Percentiles rank a stretch among this genome's conserved stretches.
phyloP scores from a whole-genome alignment of 2,329 filamentous ascomycete species.

The Diplodia mutila region DNA sequence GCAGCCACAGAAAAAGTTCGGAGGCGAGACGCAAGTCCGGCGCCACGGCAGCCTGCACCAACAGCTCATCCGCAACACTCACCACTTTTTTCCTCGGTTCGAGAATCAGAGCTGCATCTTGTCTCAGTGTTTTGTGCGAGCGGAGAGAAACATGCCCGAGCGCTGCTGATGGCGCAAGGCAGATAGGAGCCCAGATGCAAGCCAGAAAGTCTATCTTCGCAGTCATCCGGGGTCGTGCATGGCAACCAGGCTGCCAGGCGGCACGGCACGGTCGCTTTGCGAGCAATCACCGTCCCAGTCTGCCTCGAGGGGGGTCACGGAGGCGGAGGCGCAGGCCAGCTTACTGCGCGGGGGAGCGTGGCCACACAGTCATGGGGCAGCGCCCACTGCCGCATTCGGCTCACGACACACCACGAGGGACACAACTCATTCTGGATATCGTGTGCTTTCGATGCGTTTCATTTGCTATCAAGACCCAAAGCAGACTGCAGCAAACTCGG shows the following conservation, averaged over 20 bases:
- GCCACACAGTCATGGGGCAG: background rate
- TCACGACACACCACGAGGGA: background rate
- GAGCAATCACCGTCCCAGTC: conserved; percentile 10
- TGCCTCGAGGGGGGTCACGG: background rate
- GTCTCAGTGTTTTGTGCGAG: background rate
- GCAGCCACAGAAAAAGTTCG: background rate
- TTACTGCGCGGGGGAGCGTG: background rate
- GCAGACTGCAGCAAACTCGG: background rate
- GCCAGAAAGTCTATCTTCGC: background rate
- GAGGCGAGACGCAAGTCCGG: background rate
- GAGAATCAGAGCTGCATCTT: background rate
- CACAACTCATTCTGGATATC: background rate
- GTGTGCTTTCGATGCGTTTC: background rate
- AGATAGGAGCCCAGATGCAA: background rate
- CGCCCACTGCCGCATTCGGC: conserved; percentile 11
- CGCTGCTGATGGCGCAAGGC: conserved; percentile 13
- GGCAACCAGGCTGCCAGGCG: conserved; percentile 3
- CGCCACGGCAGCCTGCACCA: conserved; percentile 1
- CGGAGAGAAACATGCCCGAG: background rate
- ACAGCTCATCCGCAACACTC: background rate
- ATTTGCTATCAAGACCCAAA: conserved; percentile 11
- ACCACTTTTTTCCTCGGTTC: background rate
- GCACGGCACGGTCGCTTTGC: background rate
- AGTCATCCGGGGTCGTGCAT: conserved; percentile 4
- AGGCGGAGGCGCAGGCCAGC: conserved; percentile 2